Percentiles rank a stretch among this genome's conserved stretches.
These are phyloP conservation scores for Curvularia sp. DNA, from an alignment of 2,329 filamentous ascomycete species.

Conservation along the genomic window DNA sequence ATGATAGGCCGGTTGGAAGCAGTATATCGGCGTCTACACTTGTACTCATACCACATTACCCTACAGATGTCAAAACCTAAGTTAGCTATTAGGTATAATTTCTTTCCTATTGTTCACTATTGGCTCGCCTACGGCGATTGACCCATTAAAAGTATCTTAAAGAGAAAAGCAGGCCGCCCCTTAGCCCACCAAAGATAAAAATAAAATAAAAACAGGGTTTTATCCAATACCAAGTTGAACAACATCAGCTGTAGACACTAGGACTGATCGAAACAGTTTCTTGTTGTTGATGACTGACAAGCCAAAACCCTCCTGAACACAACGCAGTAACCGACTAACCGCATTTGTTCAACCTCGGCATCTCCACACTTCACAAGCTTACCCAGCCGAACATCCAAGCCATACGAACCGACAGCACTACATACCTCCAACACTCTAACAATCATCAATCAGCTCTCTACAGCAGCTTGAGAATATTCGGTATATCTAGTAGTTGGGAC, in stretches of 20 bases:
- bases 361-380: conserved; percentile 7
- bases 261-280: neutral
- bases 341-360: conserved; percentile 9
- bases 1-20: neutral
- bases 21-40: neutral
- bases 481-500: too few species aligned
- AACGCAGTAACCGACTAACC: conserved; percentile 2
- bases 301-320: neutral
- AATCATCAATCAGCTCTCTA: neutral
- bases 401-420: conserved; percentile 17
- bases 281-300: neutral
- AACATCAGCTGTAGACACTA: too few species aligned
- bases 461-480: accelerated
- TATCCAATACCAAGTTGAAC: too few species aligned
- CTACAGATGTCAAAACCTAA: too few species aligned
- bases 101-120: too few species aligned
- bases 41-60: neutral
- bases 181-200: too few species aligned
- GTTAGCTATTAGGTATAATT: too few species aligned
- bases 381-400: conserved; percentile 27
- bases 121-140: too few species aligned
- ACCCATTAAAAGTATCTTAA: too few species aligned
- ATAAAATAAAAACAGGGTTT: too few species aligned
- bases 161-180: too few species aligned
- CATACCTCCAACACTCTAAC: neutral